Evolutionary conservation across 2,329 filamentous ascomycete species (phyloP).

Genomic region (Phialophora macrospora): DNA sequence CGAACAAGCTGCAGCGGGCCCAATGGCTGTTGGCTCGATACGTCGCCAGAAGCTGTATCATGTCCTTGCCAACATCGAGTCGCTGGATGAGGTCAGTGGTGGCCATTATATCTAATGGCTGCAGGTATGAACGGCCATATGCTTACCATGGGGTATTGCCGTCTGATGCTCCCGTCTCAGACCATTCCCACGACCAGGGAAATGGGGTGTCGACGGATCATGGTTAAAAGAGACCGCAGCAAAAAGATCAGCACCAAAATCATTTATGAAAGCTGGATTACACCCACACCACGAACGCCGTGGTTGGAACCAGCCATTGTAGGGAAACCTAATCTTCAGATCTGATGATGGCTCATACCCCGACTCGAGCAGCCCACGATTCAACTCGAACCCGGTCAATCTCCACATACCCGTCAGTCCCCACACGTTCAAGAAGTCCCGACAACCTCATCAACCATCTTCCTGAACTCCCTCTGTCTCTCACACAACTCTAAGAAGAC

Average conservation of each 20-base stretch:
- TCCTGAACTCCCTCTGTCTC: constrained; percentile 81
- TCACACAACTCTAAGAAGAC: constrained; percentile 93
- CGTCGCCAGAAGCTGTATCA: background rate
- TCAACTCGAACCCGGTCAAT: background rate
- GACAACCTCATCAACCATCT: constrained; percentile 69
- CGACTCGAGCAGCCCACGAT: background rate
- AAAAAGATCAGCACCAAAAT: background rate
- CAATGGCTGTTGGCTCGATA: background rate
- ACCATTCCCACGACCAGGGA: background rate
- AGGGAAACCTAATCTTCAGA: background rate
- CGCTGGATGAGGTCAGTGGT: background rate
- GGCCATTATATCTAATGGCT: background rate
- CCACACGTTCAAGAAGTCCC: background rate
- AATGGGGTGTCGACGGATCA: background rate
- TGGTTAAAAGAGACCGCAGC: background rate
- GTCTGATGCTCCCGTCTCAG: background rate
- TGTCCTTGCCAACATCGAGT: background rate
- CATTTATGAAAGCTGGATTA: background rate
- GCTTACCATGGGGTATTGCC: background rate
- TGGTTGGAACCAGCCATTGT: background rate
- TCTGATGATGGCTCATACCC: background rate
- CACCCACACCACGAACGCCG: background rate
- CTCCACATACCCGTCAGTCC: background rate
- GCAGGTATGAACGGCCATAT: background rate
- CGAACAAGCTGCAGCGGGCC: background rate